Percentiles rank a stretch among this genome's conserved stretches.
Evolutionary conservation across 306 rosid species (phyloP).

Genomic region (Cajanus cajan): DNA sequence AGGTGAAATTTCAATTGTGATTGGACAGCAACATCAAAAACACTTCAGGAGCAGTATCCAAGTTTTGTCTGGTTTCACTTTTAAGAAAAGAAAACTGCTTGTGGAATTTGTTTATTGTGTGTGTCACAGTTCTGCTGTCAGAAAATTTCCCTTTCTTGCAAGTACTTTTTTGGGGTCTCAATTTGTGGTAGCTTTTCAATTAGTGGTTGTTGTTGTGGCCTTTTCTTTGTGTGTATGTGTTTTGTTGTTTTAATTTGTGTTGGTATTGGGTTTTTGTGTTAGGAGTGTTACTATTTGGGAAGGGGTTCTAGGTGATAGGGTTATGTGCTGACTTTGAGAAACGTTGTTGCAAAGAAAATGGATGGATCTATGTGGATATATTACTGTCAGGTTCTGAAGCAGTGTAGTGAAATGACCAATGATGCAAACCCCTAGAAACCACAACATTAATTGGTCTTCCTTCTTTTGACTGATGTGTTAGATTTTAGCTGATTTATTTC

Average conservation of each 20-base stretch:
- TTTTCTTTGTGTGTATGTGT: not conserved
- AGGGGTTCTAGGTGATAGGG: not conserved
- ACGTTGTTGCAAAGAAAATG: not conserved
- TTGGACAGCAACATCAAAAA: not conserved
- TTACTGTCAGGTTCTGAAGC: conserved; percentile 22
- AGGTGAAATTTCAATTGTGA: not conserved
- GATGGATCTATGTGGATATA: not conserved
- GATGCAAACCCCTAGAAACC: not conserved
- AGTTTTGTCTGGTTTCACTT: not conserved
- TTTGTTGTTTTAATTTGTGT: not conserved
- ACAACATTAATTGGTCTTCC: not conserved
- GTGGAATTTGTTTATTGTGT: not conserved
- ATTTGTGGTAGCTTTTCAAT: conserved; percentile 13
- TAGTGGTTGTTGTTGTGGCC: not conserved
- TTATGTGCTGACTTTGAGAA: conserved; percentile 14
- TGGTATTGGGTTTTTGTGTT: conserved; percentile 9
- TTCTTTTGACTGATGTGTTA: conserved; percentile 20
- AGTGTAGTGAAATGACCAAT: not conserved
- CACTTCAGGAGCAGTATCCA: not conserved
- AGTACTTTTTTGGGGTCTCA: not conserved
- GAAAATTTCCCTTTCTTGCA: not conserved
- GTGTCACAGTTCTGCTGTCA: conserved; percentile 1
- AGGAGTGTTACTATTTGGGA: not conserved
- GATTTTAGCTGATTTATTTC: conserved; percentile 9
- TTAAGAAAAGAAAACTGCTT: not conserved